Conservation (phyloP, 345 rosid species). For the Brassica cretica region DNA sequence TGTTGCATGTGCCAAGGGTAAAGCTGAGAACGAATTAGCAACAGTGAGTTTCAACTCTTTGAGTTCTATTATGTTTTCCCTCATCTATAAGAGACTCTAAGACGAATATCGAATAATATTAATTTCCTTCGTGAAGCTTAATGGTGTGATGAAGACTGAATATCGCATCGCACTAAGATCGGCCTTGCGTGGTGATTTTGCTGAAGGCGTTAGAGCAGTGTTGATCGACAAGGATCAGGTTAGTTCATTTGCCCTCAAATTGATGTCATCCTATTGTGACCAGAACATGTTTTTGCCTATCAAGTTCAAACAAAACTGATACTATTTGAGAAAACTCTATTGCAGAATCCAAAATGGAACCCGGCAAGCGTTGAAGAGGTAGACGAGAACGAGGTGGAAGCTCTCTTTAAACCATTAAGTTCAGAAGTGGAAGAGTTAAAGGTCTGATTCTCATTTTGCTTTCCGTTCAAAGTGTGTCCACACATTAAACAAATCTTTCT, state of each 20-base stretch:
- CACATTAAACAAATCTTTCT: constrained; percentile 20
- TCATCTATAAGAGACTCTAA: not conserved
- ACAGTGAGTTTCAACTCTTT: constrained; percentile 47
- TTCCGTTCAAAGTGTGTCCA: not conserved
- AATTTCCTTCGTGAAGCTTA: constrained; percentile 46
- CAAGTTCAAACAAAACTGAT: constrained; percentile 3
- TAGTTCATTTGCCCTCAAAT: not conserved
- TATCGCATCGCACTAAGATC: not conserved
- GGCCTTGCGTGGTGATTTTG: constrained; percentile 37
- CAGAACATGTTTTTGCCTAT: not conserved
- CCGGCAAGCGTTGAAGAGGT: constrained; percentile 73
- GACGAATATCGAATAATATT: not conserved
- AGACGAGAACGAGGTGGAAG: constrained; percentile 63
- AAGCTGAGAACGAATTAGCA: constrained; percentile 51
- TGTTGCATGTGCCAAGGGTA: constrained; percentile 70
- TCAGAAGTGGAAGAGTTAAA: constrained; percentile 57
- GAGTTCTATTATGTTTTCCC: not conserved
- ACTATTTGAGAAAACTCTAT: not conserved
- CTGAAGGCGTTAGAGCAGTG: constrained; percentile 29
- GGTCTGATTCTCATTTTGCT: constrained; percentile 38
- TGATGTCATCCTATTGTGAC: not conserved
- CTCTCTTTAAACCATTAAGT: constrained; percentile 61
- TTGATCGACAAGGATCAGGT: not conserved
- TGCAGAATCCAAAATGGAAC: constrained; percentile 90
- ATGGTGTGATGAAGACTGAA: constrained; percentile 68